These are phyloP conservation scores for Umbellularia californica DNA, from an alignment of 164 flowering plant species.

Conservation along the genomic window DNA sequence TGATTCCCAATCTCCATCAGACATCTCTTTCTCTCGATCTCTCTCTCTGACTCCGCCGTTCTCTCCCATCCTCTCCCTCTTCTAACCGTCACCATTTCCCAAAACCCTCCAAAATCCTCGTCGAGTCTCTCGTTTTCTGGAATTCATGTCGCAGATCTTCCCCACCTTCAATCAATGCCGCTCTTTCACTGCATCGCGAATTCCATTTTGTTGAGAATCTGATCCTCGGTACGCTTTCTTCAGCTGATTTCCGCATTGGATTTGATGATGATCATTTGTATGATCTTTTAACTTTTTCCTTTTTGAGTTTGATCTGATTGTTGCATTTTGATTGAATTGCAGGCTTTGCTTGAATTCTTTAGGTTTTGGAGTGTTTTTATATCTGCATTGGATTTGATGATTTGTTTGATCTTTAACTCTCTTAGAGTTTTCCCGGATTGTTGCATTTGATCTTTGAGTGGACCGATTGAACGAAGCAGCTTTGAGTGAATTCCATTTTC, in stretches of 20 bases:
- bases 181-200: background rate
- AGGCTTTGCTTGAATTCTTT: no score
- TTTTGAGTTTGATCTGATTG: background rate
- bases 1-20: background rate
- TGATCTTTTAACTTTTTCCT: background rate
- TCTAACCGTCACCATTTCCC: background rate
- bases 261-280: background rate
- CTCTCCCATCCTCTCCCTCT: background rate
- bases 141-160: background rate
- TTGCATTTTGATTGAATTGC: background rate
- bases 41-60: background rate
- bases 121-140: background rate
- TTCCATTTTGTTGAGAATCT: no score
- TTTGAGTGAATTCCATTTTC: no score
- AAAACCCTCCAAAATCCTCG: background rate
- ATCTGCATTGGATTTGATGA: no score
- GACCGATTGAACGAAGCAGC: no score
- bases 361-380: no score
- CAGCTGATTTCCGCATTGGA: background rate
- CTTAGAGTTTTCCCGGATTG: no score
- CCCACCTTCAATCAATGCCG: background rate
- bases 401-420: no score
- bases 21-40: background rate
- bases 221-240: no score
- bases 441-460: background rate